phyloP scores from a whole-genome alignment of 2,329 filamentous ascomycete genomes.

The Orbilia brochopaga region DNA sequence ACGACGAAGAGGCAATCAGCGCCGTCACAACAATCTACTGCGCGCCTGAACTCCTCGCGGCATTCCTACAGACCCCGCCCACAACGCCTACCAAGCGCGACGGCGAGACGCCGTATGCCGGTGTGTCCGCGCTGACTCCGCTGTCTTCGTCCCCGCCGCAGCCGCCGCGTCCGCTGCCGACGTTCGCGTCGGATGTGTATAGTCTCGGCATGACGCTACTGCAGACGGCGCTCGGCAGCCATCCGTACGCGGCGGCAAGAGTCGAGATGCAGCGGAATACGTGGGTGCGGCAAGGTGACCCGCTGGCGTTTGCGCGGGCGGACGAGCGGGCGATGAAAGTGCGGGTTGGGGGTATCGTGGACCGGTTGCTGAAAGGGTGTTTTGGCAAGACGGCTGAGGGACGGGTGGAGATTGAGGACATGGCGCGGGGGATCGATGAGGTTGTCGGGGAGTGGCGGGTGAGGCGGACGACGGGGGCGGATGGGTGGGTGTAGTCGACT shows the following conservation, averaged over 20 bases:
- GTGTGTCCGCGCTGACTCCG: too few relatives aligned
- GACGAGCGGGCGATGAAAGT: constrained; percentile 52
- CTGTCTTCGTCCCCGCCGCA: neutral
- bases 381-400: constrained; percentile 54
- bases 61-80: constrained; percentile 45
- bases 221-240: constrained; percentile 53
- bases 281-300: constrained; percentile 53
- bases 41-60: constrained; percentile 53
- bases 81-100: constrained; percentile 39
- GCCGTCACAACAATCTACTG: constrained; percentile 54
- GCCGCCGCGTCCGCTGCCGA: constrained; percentile 51
- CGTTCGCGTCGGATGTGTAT: constrained; percentile 53
- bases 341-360: constrained; percentile 49
- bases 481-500: constrained; percentile 14
- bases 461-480: constrained; percentile 38
- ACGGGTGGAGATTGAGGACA: constrained; percentile 18
- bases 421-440: constrained; percentile 16
- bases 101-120: neutral
- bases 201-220: constrained; percentile 53
- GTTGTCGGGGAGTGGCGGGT: constrained; percentile 31
- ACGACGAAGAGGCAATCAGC: constrained; percentile 51
- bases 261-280: constrained; percentile 51
- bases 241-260: constrained; percentile 53
- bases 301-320: constrained; percentile 53
- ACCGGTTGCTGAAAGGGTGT: constrained; percentile 51